Base-by-base conservation (phyloP, 2,329 filamentous ascomycete genomes). In the Pleomassaria siparia region DNA sequence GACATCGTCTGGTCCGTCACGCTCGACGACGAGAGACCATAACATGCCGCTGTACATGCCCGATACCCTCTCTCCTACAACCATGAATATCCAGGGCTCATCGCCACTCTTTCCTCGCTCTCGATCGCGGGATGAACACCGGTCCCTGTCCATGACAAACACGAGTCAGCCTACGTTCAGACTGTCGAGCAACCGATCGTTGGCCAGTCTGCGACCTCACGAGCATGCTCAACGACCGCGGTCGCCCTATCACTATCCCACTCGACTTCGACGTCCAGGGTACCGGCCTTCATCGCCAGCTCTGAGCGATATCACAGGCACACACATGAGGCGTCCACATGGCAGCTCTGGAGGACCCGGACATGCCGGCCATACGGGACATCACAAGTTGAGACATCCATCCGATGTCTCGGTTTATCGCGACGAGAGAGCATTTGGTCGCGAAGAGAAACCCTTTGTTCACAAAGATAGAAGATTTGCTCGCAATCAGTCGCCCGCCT, bases 251-350 rank as follows among this genome's bases (percentile, higher is more conserved):
- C 60, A 61, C 6, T 75, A 76, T 52, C 73, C 72, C 2, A 68
- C 67, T 42, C 65, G 73, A 37, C 64, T 73, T 49, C 71, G 70
- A 50, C 70, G 72, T 24, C 69, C 71, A 12, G 70, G 70, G 12
- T 71, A 73, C 52, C 67, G 74, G 16, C 66, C 74, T 15, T 60
- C 63, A 11, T 77, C 76, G 16, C 74, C 75, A 28, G 71, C 73
- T 7, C 54, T 74, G 62, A 76, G 72, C 49, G 75, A 79, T 36
- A 52, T 54, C 2, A 55, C 59, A 21, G 55, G 62, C 9, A 37
- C 55, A 15, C 54, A 56, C 16, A 44, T 52, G 26, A 55, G 55
- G 43, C 56, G 54, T 40, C 40, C 52, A 29, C 51, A 59, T 33
- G 54, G 54, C 16, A 25, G 36, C 29, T 9, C 51, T 57, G 35